Evolutionary conservation across 345 rosid species (phyloP), one percentile per base, ranked within the genome.

Genomic region (Hibiscus trionum): DNA sequence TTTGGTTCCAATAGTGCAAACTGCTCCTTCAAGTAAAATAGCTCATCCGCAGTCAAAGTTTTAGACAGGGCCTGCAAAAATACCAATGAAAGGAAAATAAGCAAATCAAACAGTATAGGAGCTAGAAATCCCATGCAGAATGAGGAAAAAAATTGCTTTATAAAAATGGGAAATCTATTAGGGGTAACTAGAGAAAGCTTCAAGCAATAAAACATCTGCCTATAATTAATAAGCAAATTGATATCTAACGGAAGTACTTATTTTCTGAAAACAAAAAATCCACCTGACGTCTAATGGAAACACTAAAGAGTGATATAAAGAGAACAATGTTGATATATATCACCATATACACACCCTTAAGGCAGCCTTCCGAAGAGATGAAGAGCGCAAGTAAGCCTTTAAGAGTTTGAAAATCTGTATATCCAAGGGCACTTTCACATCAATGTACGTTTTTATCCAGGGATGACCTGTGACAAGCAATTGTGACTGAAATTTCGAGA

Each of bases 281-380:
- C 66, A 61, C 44, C 65, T 2, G 11, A 61, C 33, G 46, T 37
- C 67, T 1, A 37, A 37, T 63, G 47, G 49, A 63, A 63, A 17
- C 50, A 17, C 29, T 37, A 50, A 8, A 50, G 55, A 50, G n/a
- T 50, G 7, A 50, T 37, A 17, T 53, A 53, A 16, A 53, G 21
- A n/a, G 58, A 53, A 61, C 6, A 52, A 66, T 50, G 17, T 37
- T 16, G 67, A 57, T 24, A 72, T 58, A 29, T 16, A 68, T 46
- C 61, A 69, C 21, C 15, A 62, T 27, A 21, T 75, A 94, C 90
- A 35, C 72, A 94, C 98, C 88, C 88, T 86, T 75, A 94, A 84
- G 56, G 98, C 98, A 85, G 98, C 87, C 85, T 90, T 94, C 65
- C 98, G 91, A 50, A 94, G 87, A 59, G 96, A 82, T 9, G 98